Percentiles rank a stretch among this genome's conserved stretches.
Evolutionary conservation across 192 early-diverging fungal species (phyloP).

Genomic region (Coemansia erecta): DNA sequence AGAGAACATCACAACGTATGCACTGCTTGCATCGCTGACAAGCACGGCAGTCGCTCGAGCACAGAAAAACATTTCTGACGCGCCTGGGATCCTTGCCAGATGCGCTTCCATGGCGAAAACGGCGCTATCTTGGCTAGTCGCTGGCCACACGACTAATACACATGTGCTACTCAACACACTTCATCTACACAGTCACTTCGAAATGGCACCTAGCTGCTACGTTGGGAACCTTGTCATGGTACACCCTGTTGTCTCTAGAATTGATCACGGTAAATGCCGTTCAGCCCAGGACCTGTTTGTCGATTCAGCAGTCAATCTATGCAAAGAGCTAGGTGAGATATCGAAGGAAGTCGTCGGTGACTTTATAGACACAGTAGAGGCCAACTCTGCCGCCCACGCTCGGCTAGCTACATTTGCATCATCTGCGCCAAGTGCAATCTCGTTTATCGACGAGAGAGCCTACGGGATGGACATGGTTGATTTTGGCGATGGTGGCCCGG

Average conservation of each 20-base stretch:
- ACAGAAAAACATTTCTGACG: background rate
- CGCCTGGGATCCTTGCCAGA: background rate
- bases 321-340: conserved; percentile 5
- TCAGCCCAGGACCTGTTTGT: conserved; percentile 9
- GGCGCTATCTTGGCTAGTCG: background rate
- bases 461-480: conserved; percentile 23
- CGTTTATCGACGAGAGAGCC: conserved; percentile 27
- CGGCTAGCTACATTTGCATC: conserved; percentile 13
- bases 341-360: conserved; percentile 10
- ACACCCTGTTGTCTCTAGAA: conserved; percentile 3
- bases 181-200: conserved; percentile 14
- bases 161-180: conserved; percentile 24
- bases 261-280: background rate
- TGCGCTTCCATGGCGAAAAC: background rate
- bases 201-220: conserved; percentile 12
- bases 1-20: conserved; percentile 13
- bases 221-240: conserved; percentile 32
- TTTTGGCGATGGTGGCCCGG: conserved; percentile 39
- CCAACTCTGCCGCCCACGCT: conserved; percentile 13
- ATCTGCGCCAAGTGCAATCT: conserved; percentile 4
- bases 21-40: conserved; percentile 29
- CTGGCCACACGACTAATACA: background rate
- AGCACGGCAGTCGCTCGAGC: conserved; percentile 19
- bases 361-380: conserved; percentile 17
- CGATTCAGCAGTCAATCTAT: conserved; percentile 1